Conservation (phyloP, 2,329 filamentous ascomycete genomes). For the Xenosphaeropsis pyriputrescens region DNA sequence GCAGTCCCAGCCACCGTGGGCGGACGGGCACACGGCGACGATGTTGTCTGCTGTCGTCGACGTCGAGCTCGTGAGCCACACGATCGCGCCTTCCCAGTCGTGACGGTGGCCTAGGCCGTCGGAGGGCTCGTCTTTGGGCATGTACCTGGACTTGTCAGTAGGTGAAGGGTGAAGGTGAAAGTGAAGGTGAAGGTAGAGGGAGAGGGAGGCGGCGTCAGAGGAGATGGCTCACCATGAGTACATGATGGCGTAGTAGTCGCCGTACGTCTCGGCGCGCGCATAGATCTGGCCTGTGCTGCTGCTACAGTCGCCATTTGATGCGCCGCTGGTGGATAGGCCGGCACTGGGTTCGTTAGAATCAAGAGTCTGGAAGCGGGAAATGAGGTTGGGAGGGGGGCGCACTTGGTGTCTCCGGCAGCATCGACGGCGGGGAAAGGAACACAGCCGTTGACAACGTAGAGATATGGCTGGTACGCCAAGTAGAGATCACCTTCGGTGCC, state of each 20-base stretch:
- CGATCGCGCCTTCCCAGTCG: conserved; percentile 39
- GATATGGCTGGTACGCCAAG: conserved; percentile 37
- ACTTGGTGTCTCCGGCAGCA: conserved; percentile 39
- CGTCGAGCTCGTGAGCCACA: conserved; percentile 28
- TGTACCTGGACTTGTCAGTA: too few relatives aligned
- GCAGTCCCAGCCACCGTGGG: conserved; percentile 32
- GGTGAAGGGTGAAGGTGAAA: too few relatives aligned
- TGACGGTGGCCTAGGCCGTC: conserved; percentile 31
- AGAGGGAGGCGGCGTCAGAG: background rate
- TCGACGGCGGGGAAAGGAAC: conserved; percentile 50
- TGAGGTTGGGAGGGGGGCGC: conserved; percentile 6
- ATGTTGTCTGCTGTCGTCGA: conserved; percentile 20
- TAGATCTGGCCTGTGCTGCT: conserved; percentile 34
- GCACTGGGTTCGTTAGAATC: conserved; percentile 7
- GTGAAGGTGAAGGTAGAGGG: background rate
- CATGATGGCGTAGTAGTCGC: conserved; percentile 29
- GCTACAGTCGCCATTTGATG: conserved; percentile 22
- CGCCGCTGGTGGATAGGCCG: conserved; percentile 20
- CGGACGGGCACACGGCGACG: conserved; percentile 33
- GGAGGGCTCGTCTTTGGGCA: conserved; percentile 28
- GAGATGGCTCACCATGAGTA: conserved; percentile 26
- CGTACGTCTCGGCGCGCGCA: conserved; percentile 25
- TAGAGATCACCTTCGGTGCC: conserved; percentile 30
- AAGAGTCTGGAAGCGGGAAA: background rate
- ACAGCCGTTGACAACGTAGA: conserved; percentile 41